Percentiles rank a stretch among this genome's conserved stretches.
phyloP scores from a whole-genome alignment of 139 green algal genomes.

The Tetradesmus lagerheimii region DNA sequence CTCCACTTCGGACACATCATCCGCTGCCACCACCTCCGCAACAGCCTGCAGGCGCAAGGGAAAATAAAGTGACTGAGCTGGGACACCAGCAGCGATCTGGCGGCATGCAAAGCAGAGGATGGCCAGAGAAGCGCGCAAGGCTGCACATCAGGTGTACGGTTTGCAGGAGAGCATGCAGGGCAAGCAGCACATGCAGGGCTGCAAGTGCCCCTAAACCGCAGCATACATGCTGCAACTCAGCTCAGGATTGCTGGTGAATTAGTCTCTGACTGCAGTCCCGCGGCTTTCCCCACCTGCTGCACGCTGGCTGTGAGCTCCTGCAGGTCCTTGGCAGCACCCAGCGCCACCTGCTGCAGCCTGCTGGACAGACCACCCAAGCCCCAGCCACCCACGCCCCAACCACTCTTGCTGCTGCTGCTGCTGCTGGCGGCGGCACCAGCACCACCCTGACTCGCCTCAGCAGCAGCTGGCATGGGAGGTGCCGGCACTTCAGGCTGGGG shows the following conservation, averaged over 20 bases:
- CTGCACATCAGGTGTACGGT: too few species aligned
- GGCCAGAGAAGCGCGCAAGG: too few species aligned
- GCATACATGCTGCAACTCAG: background rate
- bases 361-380: constrained; percentile 42
- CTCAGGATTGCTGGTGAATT: background rate
- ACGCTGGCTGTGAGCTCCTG: constrained; percentile 57
- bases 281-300: constrained; percentile 34
- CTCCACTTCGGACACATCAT: constrained; percentile 47
- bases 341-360: constrained; percentile 46
- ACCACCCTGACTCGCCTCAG: too few species aligned
- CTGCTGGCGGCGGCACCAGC: background rate
- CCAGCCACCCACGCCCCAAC: constrained; percentile 47
- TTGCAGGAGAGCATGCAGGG: too few species aligned
- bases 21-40: constrained; percentile 41
- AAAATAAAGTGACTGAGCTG: too few species aligned
- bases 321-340: constrained; percentile 52
- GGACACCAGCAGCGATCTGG: too few species aligned
- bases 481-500: background rate
- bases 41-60: background rate
- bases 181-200: too few species aligned
- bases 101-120: too few species aligned
- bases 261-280: background rate
- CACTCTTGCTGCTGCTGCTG: constrained; percentile 33
- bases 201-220: too few species aligned
- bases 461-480: background rate